Evolutionary conservation across 176 grass and related monocot species (phyloP).

Genomic region (Elaeis guineensis): DNA sequence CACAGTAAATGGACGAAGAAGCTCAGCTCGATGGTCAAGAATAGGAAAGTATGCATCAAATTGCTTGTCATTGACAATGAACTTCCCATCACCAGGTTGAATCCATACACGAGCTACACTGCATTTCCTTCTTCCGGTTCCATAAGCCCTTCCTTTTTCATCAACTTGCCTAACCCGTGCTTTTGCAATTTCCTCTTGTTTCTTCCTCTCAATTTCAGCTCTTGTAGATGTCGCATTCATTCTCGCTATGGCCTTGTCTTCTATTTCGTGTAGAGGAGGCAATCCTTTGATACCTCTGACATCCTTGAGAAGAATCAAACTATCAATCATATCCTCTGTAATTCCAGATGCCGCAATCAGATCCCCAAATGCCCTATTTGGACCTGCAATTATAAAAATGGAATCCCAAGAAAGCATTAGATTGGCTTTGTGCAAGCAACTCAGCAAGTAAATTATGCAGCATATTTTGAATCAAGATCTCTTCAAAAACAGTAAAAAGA

Average conservation of each 20-base stretch:
- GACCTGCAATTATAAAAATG: conserved; percentile 42
- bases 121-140: conserved; percentile 90
- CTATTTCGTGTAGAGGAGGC: conserved; percentile 70
- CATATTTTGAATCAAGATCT: too few relatives aligned
- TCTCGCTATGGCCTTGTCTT: conserved; percentile 68
- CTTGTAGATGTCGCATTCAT: conserved; percentile 61
- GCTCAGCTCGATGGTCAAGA: conserved; percentile 76
- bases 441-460: too few relatives aligned
- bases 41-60: conserved; percentile 92
- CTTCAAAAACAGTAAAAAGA: too few relatives aligned
- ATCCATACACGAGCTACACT: conserved; percentile 82
- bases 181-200: conserved; percentile 71
- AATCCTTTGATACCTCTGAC: conserved; percentile 46
- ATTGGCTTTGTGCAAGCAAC: too few relatives aligned
- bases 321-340: conserved; percentile 82
- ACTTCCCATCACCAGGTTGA: conserved; percentile 75
- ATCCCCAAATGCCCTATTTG: conserved; percentile 83
- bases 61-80: conserved; percentile 79
- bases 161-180: conserved; percentile 68
- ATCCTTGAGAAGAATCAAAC: conserved; percentile 92
- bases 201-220: conserved; percentile 56
- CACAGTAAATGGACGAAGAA: conserved; percentile 80
- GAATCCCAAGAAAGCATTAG: not conserved
- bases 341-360: conserved; percentile 57
- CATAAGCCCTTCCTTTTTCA: conserved; percentile 95